Percentiles rank a stretch among this genome's conserved stretches.
These are phyloP conservation scores for Gamsiella multidivaricata DNA, from an alignment of 192 early-diverging fungal genomes.

Conservation along the genomic window DNA sequence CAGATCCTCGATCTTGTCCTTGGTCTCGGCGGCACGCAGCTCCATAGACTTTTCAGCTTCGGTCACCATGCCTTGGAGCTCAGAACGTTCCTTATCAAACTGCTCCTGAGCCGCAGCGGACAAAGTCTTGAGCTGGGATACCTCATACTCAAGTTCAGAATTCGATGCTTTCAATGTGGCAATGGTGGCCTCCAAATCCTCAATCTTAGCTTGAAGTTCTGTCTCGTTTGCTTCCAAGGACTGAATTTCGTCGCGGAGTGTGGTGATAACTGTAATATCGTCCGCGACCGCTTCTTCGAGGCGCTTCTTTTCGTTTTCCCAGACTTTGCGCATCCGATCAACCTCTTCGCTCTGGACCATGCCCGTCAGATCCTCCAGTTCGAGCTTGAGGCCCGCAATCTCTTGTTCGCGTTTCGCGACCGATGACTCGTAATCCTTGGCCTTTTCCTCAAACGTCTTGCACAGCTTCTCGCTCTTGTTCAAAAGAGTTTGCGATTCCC, in stretches of 20 bases:
- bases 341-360: constrained; percentile 61
- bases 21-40: constrained; percentile 4
- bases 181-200: constrained; percentile 15
- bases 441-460: constrained; percentile 24
- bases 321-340: constrained; percentile 61
- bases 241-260: constrained; percentile 25
- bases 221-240: constrained; percentile 28
- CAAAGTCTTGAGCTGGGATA: constrained; percentile 11
- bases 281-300: constrained; percentile 47
- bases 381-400: constrained; percentile 53
- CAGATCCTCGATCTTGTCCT: constrained; percentile 28
- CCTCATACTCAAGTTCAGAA: constrained; percentile 12
- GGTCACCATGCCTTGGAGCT: background rate
- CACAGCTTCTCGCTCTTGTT: constrained; percentile 32
- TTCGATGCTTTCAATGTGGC: background rate
- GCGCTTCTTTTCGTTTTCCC: constrained; percentile 62
- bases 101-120: constrained; percentile 9
- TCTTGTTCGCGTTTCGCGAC: constrained; percentile 54
- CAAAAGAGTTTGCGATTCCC: constrained; percentile 32
- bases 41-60: constrained; percentile 20
- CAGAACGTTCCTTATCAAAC: constrained; percentile 15
- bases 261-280: constrained; percentile 14
- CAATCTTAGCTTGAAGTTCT: constrained; percentile 18
- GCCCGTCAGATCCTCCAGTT: constrained; percentile 59
- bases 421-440: constrained; percentile 30